Evolutionary conservation across 2,329 filamentous ascomycete genomes (phyloP).

Genomic region (Cercospora canescens): DNA sequence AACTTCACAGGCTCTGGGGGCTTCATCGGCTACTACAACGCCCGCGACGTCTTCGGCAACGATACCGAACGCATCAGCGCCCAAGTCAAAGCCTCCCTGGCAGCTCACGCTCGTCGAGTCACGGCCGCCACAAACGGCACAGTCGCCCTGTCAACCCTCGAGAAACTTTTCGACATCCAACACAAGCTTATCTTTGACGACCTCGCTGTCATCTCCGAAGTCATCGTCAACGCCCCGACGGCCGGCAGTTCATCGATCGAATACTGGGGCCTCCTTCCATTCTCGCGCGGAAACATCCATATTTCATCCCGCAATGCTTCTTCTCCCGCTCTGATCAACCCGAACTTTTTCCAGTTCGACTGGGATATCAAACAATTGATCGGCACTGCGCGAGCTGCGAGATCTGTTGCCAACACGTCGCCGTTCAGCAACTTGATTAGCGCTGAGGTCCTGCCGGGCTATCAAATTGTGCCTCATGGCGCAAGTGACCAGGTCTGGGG

Average conservation of each 20-base stretch:
- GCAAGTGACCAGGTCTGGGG: slow-evolving; percentile 21
- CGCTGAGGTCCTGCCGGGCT: slow-evolving; percentile 34
- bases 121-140: slow-evolving; percentile 31
- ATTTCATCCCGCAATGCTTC: slow-evolving; percentile 26
- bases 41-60: slow-evolving; percentile 40
- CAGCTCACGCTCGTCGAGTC: slow-evolving; percentile 32
- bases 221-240: slow-evolving; percentile 11
- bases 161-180: slow-evolving; percentile 21
- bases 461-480: slow-evolving; percentile 16
- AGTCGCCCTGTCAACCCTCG: slow-evolving; percentile 19
- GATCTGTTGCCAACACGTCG: slow-evolving; percentile 8
- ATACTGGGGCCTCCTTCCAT: slow-evolving; percentile 26
- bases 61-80: slow-evolving; percentile 43
- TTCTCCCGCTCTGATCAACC: slow-evolving; percentile 30
- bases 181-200: slow-evolving; percentile 19
- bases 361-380: slow-evolving; percentile 29
- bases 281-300: slow-evolving; percentile 31
- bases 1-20: slow-evolving; percentile 20
- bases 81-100: slow-evolving; percentile 34
- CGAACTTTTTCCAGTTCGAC: slow-evolving; percentile 34
- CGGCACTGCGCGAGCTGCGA: slow-evolving; percentile 17
- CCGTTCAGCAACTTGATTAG: slow-evolving; percentile 30
- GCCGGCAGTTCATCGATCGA: slow-evolving; percentile 13
- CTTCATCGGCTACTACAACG: slow-evolving; percentile 20
- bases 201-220: slow-evolving; percentile 11